Base-by-base conservation (phyloP, 495 filamentous ascomycete genomes). In the Elasticomyces elasticus region DNA sequence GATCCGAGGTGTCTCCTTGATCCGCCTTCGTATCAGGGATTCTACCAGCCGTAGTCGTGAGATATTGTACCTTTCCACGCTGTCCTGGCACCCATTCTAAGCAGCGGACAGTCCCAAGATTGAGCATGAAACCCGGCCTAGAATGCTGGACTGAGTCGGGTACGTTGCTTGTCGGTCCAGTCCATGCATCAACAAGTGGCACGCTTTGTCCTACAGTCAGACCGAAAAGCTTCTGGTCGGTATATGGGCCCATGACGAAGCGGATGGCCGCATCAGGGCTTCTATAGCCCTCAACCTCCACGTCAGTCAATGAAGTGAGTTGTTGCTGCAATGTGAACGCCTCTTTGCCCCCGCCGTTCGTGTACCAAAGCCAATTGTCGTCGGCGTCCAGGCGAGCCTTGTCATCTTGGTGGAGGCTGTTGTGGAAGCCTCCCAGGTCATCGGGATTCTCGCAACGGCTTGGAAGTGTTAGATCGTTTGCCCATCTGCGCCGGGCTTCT, bases 1-100 rank as follows among this genome's bases (percentile, higher is more conserved):
- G 52, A 35, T 62, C 13, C 13, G 23, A 13, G 15, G 38, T 10
- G 15, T 25, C 25, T 17, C 3, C 31, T 38, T 7, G 19, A 10
- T 10, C 9, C 40, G 19, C 10, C 12, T 44, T 44, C 19, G 40
- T 44, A 10, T 9, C 62, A 27, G 72, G 67, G 15, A 72, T 22
- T 17, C 24, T 28, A 15, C 25, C 19, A 67, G 19, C 66, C 30
- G 70, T 67, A 20, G 79, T 63, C 27, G 77, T 75, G 24, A 84
- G 66, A 65, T 81, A 83, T 62, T 84, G 80, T 11, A 62, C 69
- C 41, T 63, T 51, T 12, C 71, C 73, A 13, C 70, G 43, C 42
- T 78, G 73, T 48, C 81, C 78, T 15, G 79, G 76, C 20, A 71
- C 73, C 81, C 81, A 85, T 19, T 77, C 74, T 51, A 77, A 55